Evolutionary conservation across 192 early-diverging fungal species (phyloP).

Genomic region (Entomortierella parvispora): DNA sequence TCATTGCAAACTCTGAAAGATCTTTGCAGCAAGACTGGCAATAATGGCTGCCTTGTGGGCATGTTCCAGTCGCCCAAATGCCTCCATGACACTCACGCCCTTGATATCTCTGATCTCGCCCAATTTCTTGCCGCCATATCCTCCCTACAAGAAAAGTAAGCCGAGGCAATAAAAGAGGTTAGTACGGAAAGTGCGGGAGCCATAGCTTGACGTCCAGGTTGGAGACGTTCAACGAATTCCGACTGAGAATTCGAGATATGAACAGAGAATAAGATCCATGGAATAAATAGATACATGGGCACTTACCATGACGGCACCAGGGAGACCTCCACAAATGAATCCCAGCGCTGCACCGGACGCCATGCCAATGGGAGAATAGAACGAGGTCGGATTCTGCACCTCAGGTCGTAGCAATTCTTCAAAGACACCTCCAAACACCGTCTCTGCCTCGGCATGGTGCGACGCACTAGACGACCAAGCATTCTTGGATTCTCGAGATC

Average conservation of each 20-base stretch:
- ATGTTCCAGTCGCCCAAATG: slow-evolving; percentile 64
- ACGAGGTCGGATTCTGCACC: slow-evolving; percentile 65
- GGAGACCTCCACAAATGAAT: slow-evolving; percentile 72
- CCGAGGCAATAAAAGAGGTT: neutral
- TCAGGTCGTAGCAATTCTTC: slow-evolving; percentile 84
- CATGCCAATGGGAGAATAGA: slow-evolving; percentile 75
- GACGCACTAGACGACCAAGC: slow-evolving; percentile 13
- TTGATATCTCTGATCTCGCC: slow-evolving; percentile 74
- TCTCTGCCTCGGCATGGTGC: slow-evolving; percentile 63
- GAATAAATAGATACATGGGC: neutral
- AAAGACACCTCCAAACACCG: slow-evolving; percentile 82
- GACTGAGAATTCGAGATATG: neutral
- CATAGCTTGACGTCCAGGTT: too few relatives aligned
- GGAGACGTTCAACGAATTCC: too few relatives aligned
- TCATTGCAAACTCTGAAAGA: slow-evolving; percentile 38
- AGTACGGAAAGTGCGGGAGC: neutral
- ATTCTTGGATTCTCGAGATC: slow-evolving; percentile 1
- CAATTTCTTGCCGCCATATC: slow-evolving; percentile 66
- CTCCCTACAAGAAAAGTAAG: slow-evolving; percentile 56
- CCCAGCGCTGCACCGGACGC: slow-evolving; percentile 79
- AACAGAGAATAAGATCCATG: slow-evolving; percentile 4
- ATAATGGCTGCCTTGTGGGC: slow-evolving; percentile 68
- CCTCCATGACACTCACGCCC: slow-evolving; percentile 68
- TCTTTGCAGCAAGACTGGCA: slow-evolving; percentile 58
- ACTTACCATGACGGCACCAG: slow-evolving; percentile 65